A percentile compares a stretch with the other conserved stretches of the same genome.
Evolutionary conservation across 768 basidiomycete species (phyloP).

Genomic region (Gautieria morchelliformis): DNA sequence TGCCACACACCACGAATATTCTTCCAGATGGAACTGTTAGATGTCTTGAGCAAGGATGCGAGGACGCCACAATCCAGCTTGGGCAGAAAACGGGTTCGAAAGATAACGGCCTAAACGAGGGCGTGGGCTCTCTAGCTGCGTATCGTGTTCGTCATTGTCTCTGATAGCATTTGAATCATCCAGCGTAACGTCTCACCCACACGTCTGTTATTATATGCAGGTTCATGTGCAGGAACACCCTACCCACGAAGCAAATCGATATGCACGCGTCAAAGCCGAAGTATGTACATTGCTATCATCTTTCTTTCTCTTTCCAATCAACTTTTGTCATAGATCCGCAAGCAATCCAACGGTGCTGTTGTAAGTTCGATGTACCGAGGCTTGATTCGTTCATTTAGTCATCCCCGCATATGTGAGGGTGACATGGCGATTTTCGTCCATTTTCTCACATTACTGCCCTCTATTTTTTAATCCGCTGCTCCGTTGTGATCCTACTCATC

Average conservation of each 20-base stretch:
- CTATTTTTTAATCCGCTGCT: too few species aligned
- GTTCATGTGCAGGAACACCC: slow-evolving; percentile 12
- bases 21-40: slow-evolving; percentile 31
- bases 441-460: too few species aligned
- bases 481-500: too few species aligned
- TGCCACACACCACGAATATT: neutral
- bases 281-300: neutral
- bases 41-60: slow-evolving; percentile 42
- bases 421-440: too few species aligned
- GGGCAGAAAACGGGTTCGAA: slow-evolving; percentile 16
- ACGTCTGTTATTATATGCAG: slow-evolving; percentile 1
- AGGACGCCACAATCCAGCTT: slow-evolving; percentile 24
- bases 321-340: neutral
- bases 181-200: too few species aligned
- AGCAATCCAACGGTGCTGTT: neutral
- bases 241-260: slow-evolving; percentile 15
- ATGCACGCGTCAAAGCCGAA: slow-evolving; percentile 17
- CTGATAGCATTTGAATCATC: too few species aligned
- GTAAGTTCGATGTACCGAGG: too few species aligned
- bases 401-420: too few species aligned
- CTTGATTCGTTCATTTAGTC: too few species aligned
- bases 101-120: slow-evolving; percentile 34
- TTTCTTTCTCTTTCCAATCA: neutral
- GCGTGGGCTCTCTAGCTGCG: slow-evolving; percentile 37
- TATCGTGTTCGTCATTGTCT: slow-evolving; percentile 30